Conservation (phyloP, 805 yeast genomes). For the Pichia membranifaciens region DNA sequence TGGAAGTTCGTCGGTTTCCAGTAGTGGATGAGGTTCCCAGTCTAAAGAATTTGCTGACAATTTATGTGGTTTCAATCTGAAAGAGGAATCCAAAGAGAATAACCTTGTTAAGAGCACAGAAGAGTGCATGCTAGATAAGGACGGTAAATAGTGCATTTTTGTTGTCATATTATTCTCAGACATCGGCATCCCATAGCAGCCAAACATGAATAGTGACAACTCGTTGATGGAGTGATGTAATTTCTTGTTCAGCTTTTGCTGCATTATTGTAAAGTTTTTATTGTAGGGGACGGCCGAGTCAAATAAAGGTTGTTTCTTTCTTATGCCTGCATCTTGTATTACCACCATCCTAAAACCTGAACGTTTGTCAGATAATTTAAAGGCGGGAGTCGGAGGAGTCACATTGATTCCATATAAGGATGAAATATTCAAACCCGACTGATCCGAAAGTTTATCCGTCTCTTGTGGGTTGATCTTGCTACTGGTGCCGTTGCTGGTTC, state of each 20-base stretch:
- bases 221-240: constrained; percentile 40
- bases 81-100: constrained; percentile 31
- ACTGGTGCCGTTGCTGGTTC: background rate
- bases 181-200: constrained; percentile 46
- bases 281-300: constrained; percentile 34
- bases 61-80: constrained; percentile 12
- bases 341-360: constrained; percentile 37
- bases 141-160: constrained; percentile 44
- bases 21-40: constrained; percentile 42
- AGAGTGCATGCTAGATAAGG: constrained; percentile 30
- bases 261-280: constrained; percentile 13
- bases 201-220: constrained; percentile 49
- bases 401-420: constrained; percentile 10
- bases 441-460: no score
- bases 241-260: constrained; percentile 24
- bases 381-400: constrained; percentile 14
- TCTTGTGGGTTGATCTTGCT: background rate
- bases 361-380: constrained; percentile 22
- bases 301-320: constrained; percentile 43
- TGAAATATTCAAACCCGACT: background rate
- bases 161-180: constrained; percentile 40
- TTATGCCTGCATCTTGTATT: constrained; percentile 45
- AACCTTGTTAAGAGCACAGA: constrained; percentile 42
- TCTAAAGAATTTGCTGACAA: constrained; percentile 12
- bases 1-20: constrained; percentile 28